Conservation (phyloP, 2,329 filamentous ascomycete genomes). For the Ramularia collo-cygni region DNA sequence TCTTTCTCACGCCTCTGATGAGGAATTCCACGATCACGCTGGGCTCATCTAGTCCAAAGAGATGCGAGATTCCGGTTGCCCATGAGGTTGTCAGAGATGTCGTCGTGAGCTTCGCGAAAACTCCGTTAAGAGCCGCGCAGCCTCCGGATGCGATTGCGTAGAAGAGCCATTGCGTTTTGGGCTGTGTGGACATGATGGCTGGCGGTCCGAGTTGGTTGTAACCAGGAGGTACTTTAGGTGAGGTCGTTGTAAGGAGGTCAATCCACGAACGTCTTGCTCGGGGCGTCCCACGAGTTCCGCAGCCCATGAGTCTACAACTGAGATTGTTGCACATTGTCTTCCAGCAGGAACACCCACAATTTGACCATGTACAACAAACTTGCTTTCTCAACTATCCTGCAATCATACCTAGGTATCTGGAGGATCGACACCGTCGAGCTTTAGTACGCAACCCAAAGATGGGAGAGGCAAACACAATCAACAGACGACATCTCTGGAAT, state of each 20-base stretch:
- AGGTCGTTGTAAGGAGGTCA: background rate
- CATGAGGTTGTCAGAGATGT: slow-evolving; percentile 51
- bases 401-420: too few relatives aligned
- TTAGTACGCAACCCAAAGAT: too few relatives aligned
- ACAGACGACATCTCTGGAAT: too few relatives aligned
- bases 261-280: too few relatives aligned
- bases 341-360: too few relatives aligned
- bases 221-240: slow-evolving; percentile 4
- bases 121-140: slow-evolving; percentile 74
- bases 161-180: slow-evolving; percentile 45
- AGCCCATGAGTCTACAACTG: too few relatives aligned
- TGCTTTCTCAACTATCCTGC: too few relatives aligned
- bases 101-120: slow-evolving; percentile 75
- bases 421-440: too few relatives aligned
- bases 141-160: slow-evolving; percentile 67
- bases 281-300: too few relatives aligned
- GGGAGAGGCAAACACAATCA: too few relatives aligned
- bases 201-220: slow-evolving; percentile 1
- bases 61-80: slow-evolving; percentile 42
- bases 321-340: too few relatives aligned
- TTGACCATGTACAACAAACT: too few relatives aligned
- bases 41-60: slow-evolving; percentile 40
- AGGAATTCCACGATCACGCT: slow-evolving; percentile 45
- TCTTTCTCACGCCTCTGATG: slow-evolving; percentile 44
- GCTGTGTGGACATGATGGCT: slow-evolving; percentile 7